phyloP scores from a whole-genome alignment of 805 yeast species.

The Ogataea dorogensis region DNA sequence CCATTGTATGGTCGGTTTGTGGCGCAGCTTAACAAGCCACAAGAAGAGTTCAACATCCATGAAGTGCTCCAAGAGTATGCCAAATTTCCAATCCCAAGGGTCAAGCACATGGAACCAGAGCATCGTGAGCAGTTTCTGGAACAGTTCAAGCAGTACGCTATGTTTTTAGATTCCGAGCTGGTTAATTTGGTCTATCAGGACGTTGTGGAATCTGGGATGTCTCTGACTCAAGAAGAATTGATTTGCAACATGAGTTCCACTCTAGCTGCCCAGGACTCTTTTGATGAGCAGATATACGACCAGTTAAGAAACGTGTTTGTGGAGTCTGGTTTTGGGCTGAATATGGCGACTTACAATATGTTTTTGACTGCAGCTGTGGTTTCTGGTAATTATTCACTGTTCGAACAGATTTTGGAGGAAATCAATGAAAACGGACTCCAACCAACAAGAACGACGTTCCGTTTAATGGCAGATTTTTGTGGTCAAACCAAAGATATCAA shows the following conservation, averaged over 20 bases:
- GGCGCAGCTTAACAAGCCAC: constrained; percentile 8
- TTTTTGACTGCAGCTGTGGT: constrained; percentile 21
- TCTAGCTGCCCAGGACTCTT: constrained; percentile 9
- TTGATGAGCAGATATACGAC: constrained; percentile 15
- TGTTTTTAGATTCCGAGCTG: constrained; percentile 11
- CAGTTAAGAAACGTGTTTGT: constrained; percentile 9
- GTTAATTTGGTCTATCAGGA: constrained; percentile 20
- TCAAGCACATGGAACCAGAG: constrained; percentile 17
- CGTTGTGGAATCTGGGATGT: constrained; percentile 20
- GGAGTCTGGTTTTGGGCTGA: constrained; percentile 16
- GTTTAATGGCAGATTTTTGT: constrained; percentile 17
- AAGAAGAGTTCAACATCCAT: constrained; percentile 5
- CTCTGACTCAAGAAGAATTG: constrained; percentile 22
- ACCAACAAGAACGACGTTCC: constrained; percentile 22
- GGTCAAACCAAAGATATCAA: constrained; percentile 14
- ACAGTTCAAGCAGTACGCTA: constrained; percentile 12
- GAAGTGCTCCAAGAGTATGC: constrained; percentile 16
- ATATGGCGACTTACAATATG: constrained; percentile 16
- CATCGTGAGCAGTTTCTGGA: constrained; percentile 23
- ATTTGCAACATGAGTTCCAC: constrained; percentile 15
- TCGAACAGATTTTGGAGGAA: constrained; percentile 19
- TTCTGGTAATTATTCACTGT: constrained; percentile 15
- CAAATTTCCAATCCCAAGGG: constrained; percentile 23
- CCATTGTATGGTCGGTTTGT: constrained; percentile 14
- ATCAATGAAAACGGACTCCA: constrained; percentile 13